These are phyloP conservation scores for Posidonia australis DNA, from an alignment of 106 monocot species.

Conservation along the genomic window DNA sequence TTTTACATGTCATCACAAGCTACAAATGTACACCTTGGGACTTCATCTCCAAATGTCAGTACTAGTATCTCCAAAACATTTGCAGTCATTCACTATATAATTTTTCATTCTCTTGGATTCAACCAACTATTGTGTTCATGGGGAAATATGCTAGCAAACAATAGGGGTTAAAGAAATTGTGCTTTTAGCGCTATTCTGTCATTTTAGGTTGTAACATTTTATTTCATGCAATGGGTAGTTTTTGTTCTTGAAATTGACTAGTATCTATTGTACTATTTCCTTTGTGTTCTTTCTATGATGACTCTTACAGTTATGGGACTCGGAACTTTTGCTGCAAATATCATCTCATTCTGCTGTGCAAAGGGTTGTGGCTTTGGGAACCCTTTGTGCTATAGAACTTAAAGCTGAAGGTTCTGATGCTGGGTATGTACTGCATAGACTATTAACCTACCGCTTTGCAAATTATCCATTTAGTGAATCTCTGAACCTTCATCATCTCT, in stretches of 20 bases:
- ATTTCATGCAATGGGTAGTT: background rate
- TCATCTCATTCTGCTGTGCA: slow-evolving; percentile 51
- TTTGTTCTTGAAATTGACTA: background rate
- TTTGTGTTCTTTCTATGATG: background rate
- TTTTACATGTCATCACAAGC: too few relatives aligned
- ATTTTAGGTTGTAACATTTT: too few relatives aligned
- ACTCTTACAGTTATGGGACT: slow-evolving; percentile 72
- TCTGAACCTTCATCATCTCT: too few relatives aligned
- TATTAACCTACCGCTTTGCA: background rate
- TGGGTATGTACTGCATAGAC: slow-evolving; percentile 36
- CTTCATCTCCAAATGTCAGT: too few relatives aligned
- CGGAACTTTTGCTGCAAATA: slow-evolving; percentile 41
- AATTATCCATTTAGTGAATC: background rate
- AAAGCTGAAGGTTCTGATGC: slow-evolving; percentile 52
- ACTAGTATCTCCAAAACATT: too few relatives aligned
- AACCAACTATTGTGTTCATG: too few relatives aligned
- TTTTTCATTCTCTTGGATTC: too few relatives aligned
- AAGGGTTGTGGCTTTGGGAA: slow-evolving; percentile 71
- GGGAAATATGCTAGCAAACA: too few relatives aligned
- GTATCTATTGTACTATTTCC: background rate
- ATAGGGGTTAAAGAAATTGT: too few relatives aligned
- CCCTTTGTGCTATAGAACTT: slow-evolving; percentile 75
- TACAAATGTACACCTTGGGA: too few relatives aligned
- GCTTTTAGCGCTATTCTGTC: too few relatives aligned
- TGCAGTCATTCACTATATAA: too few relatives aligned